Evolutionary conservation across 2,329 filamentous ascomycete genomes (phyloP), one percentile per base, ranked within the genome.

Genomic region (Chrysoporthe cubensis): DNA sequence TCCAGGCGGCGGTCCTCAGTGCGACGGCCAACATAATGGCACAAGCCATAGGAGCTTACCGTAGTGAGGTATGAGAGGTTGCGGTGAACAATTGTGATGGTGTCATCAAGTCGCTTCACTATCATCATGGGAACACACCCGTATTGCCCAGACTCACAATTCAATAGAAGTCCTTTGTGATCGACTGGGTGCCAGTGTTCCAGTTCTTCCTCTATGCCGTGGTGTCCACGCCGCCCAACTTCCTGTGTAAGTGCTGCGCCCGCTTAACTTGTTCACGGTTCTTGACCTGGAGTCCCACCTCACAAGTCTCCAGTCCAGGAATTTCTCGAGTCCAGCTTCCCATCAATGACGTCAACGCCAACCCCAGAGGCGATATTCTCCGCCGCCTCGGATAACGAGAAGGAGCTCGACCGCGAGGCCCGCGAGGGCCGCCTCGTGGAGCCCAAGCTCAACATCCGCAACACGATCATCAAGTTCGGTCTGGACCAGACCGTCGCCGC

Each of bases 141-240:
- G 21, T 26, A 52, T 40, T 8, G 48, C 44, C 48, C 57, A n/a
- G 52, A 14, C 59, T 70, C 40, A 63, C 58, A 26, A 1, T 66
- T 32, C 34, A 4, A 6, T 71, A 92, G 89, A 81, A 79, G 64
- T 79, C 87, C 13, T 84, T 92, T 64, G 78, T 81, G 34, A 81
- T 96, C 73, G 87, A 94, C 78, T 84, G 85, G 79, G 79, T 85
- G 5, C 88, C 91, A 4, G 83, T 97, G 56, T 80, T 94, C 72
- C 91, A 94, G 76, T 97, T 96, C 78, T 80, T 92, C 63, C 75
- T 93, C 64, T 97, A 90, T 81, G 87, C 90, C 71, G 75, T 92
- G 44, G 76, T 97, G 68, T 90, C 85, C 78, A 91, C 90, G 52
- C 93, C 94, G 2, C 91, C 91, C 57, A 97, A 97, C 79, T 92